Evolutionary conservation across 768 basidiomycete species (phyloP), one percentile per base, ranked within the genome.

Genomic region (Dendrothele bispora): DNA sequence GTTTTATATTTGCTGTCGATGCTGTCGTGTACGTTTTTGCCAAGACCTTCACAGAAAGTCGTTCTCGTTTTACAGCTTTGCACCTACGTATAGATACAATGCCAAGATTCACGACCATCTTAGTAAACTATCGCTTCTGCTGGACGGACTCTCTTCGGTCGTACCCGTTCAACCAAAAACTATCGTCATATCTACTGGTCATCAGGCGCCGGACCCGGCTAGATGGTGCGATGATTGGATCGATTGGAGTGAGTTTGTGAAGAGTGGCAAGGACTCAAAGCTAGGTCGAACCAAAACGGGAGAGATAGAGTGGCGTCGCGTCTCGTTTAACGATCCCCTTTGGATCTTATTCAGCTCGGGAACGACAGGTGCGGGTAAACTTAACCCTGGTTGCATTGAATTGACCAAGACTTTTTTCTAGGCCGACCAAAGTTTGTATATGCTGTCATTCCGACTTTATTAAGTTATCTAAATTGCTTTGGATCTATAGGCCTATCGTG

Each of bases 331-430:
- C 62, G 75, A 82, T 61, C 89, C 89, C n/a, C 73, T 91, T 7
- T 91, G 88, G 88, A 86, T 92, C 51, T 73, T 91, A 25, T 91
- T 91, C 68, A 88, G 85, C 53, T 88, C 85, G 43, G 90, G 89
- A 10, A 91, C 90, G 25, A 92, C 90, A 27, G 89, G 89, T 67
- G 51, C 53, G 66, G 58, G 21, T 15, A 39, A 27, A 18, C 8
- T 29, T 27, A 8, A 15, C 12, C 15, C 17, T 7, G 14, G 24
- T 4, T 25, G 21, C 6, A 12, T 32, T 26, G 10, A 21, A 37
- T 42, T 28, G 14, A 22, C 25, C 30, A 30, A 7, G 14, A 27
- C 18, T 28, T 12, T 17, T 15, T 35, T 24, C 22, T 40, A 70
- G 68, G 68, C 39, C 67, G 71, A 22, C 83, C 83, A 27, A 85